A percentile compares a stretch with the other conserved stretches of the same genome.
phyloP scores from a whole-genome alignment of 495 filamentous ascomycete species.

The Astrothelium subdiscretum region DNA sequence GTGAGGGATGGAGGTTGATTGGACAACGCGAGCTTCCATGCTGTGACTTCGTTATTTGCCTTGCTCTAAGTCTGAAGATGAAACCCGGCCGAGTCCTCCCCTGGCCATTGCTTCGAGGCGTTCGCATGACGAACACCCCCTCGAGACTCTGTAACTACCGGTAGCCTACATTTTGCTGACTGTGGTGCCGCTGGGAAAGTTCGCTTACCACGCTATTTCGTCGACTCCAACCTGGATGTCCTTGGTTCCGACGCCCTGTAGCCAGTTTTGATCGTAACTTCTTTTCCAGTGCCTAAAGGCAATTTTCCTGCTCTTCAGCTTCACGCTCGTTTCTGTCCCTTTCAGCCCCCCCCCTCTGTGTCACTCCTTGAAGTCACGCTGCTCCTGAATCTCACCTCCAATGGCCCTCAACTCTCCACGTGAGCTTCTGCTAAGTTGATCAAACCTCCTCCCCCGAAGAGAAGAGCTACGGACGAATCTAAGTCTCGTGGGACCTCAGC shows the following conservation, averaged over 20 bases:
- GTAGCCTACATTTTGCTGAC: not conserved
- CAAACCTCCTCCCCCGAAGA: too few relatives aligned
- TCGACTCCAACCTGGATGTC: not conserved
- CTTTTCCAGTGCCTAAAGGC: not conserved
- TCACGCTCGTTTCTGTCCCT: not conserved
- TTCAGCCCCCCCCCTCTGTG: not conserved
- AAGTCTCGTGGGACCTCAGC: not conserved
- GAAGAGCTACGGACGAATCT: not conserved
- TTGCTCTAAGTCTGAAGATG: too few relatives aligned
- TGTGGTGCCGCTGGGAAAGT: not conserved
- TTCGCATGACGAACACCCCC: not conserved
- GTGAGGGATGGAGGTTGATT: not conserved
- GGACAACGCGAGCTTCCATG: not conserved
- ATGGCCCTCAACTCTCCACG: not conserved
- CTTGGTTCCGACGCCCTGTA: not conserved
- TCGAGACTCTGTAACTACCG: not conserved
- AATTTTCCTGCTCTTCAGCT: not conserved
- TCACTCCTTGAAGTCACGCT: not conserved
- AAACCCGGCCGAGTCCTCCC: not conserved
- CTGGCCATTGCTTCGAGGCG: not conserved
- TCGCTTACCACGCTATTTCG: not conserved
- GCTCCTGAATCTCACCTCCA: not conserved
- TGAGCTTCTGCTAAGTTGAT: not conserved
- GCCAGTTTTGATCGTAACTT: not conserved
- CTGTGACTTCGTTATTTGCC: too few relatives aligned